Evolutionary conservation across 176 grass and related monocot genomes (phyloP).

Genomic region (Carex scoparia): DNA sequence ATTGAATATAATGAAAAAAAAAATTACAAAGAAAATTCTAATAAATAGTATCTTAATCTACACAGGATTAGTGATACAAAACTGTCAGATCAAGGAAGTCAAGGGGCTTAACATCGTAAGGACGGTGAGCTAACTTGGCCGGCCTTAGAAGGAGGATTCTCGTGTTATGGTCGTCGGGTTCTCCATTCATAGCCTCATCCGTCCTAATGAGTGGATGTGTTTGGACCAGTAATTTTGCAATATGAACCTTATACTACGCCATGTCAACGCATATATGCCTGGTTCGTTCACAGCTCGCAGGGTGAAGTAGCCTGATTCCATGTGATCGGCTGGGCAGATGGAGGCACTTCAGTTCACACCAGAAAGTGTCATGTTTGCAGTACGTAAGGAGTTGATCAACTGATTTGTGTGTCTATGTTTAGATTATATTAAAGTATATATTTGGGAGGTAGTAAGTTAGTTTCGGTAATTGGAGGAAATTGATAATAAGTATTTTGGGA

Average conservation of each 20-base stretch:
- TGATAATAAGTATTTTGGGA: too few species aligned
- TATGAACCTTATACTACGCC: slow-evolving; percentile 59
- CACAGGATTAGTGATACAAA: slow-evolving; percentile 58
- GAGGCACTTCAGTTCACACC: slow-evolving; percentile 51
- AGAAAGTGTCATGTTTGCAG: too few species aligned
- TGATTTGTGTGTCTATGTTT: too few species aligned
- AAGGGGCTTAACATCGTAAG: too few species aligned
- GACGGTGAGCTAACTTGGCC: slow-evolving; percentile 59
- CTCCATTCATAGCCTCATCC: slow-evolving; percentile 44
- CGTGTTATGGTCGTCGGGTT: slow-evolving; percentile 58
- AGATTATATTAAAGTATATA: too few species aligned
- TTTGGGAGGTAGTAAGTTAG: too few species aligned
- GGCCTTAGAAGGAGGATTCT: slow-evolving; percentile 50
- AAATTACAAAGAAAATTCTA: background rate
- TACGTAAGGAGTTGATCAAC: too few species aligned
- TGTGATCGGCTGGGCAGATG: slow-evolving; percentile 22
- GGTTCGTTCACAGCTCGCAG: slow-evolving; percentile 52
- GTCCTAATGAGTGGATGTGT: slow-evolving; percentile 49
- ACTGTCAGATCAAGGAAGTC: slow-evolving; percentile 34
- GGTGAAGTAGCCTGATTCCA: slow-evolving; percentile 44
- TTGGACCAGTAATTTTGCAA: slow-evolving; percentile 35
- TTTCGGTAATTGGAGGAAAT: too few species aligned
- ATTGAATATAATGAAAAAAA: too few species aligned
- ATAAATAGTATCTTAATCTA: background rate
- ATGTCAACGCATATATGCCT: slow-evolving; percentile 39